Base-by-base conservation (phyloP, 192 early-diverging fungal species). In the Phlyctochytrium planicorne region DNA sequence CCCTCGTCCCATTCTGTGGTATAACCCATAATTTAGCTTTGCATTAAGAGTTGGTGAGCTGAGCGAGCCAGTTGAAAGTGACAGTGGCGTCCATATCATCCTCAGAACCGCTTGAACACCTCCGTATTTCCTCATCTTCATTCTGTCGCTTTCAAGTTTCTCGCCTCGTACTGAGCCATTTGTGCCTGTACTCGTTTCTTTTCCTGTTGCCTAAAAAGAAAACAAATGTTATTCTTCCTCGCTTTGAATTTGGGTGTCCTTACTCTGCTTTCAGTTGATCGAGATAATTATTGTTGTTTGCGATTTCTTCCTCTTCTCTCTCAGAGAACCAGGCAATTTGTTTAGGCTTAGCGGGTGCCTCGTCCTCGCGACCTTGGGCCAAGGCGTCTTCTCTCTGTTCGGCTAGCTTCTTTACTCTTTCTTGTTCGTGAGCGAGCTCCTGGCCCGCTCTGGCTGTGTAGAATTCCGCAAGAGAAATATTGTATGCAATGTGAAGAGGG, bases 71-170 rank as follows among this genome's bases (percentile, higher is more conserved):
- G 84, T 98, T 24, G 90, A 89, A 80, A 88, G 91, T 30, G 95
- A 97, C 70, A 92, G 90, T 69, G 97, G 96, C 29, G 85, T 96
- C 17, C 96, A 98, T 71, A 80, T 99, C 23, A 97, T 99, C 68
- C 61, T 94, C 68, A 84, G 96, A 71, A 96, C 93, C 20, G 91
- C 81, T 3, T 98, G 85, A 82, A 40, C 20, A 55, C 63, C 61
- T 6, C 40, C 20, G 40, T 47, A 20, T 6, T 47, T 20, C 40
- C 40, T 47, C 10, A 47, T 47, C 40, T 47, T 20, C 10, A 47
- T 47, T 47, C 40, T 20, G 40, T 47, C 40, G 40, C 10, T 47
- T 55, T 55, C 12, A 65, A 23, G 47, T 68, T 68, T 17, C 67
- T 53, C 30, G 67, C 31, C 25, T 68, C 67, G 37, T 60, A 68